A percentile compares a stretch with the other conserved stretches of the same genome.
Conservation (phyloP, 257 asterid genomes). For the Mentha longifolia region DNA sequence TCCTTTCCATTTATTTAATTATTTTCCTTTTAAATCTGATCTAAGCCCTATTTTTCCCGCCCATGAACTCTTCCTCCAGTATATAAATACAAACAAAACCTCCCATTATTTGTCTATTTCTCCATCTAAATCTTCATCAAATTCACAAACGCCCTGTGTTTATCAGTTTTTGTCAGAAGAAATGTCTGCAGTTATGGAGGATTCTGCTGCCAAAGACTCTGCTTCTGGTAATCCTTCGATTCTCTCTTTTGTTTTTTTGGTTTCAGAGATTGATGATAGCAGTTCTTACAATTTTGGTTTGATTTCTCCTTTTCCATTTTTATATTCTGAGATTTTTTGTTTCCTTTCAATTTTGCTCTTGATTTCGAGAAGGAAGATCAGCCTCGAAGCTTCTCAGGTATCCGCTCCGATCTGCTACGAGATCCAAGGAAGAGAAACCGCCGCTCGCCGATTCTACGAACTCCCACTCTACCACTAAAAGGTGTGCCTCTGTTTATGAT, state of each 20-base stretch:
- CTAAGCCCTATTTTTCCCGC: conserved; percentile 42
- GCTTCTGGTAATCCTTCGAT: conserved; percentile 49
- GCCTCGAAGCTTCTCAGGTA: conserved; percentile 78
- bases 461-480: conserved; percentile 51
- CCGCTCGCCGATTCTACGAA: conserved; percentile 62
- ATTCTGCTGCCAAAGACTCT: conserved; percentile 57
- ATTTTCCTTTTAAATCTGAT: conserved; percentile 24
- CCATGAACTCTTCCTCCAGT: conserved; percentile 19
- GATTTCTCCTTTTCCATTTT: background rate
- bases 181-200: conserved; percentile 51
- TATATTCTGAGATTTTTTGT: background rate
- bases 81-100: conserved; percentile 21
- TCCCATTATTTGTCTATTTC: conserved; percentile 2
- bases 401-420: conserved; percentile 82
- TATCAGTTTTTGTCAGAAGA: conserved; percentile 17
- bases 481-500: conserved; percentile 33
- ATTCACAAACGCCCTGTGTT: background rate
- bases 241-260: background rate
- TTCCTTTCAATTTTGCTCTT: conserved; percentile 12
- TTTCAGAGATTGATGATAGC: background rate
- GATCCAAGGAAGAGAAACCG: conserved; percentile 68
- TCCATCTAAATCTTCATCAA: conserved; percentile 14
- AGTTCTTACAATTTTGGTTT: background rate
- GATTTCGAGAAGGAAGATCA: conserved; percentile 39
- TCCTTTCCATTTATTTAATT: background rate